Conservation (phyloP, 169 alveolate genomes). For the Plasmodium adleri region DNA sequence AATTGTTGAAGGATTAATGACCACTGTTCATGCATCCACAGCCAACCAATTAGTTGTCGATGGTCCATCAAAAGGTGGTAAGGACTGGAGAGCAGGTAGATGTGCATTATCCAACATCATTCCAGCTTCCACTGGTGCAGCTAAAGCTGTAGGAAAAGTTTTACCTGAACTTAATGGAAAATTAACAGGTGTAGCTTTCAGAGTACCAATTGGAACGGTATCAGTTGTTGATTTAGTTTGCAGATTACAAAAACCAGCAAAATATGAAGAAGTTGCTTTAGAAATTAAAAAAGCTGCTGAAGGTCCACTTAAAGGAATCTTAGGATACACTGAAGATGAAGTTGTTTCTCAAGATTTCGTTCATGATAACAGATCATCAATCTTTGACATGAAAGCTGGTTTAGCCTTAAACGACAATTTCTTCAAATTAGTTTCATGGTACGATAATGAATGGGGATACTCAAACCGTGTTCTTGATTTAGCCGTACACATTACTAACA, state of each 20-base stretch:
- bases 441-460: conserved; percentile 99
- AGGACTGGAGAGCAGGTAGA: conserved; percentile 99
- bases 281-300: conserved; percentile 97
- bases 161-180: conserved; percentile 98
- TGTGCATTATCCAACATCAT: conserved; percentile 98
- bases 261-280: conserved; percentile 94
- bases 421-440: conserved; percentile 99
- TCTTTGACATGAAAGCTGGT: conserved; percentile 98
- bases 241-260: conserved; percentile 96
- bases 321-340: conserved; percentile 97
- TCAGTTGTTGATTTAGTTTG: conserved; percentile 99
- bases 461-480: conserved; percentile 98
- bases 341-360: conserved; percentile 98
- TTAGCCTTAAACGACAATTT: conserved; percentile 96
- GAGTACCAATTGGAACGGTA: conserved; percentile 99
- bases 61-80: conserved; percentile 99
- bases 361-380: conserved; percentile 95
- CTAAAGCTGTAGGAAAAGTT: conserved; percentile 99
- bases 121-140: conserved; percentile 99
- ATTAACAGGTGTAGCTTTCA: conserved; percentile 99
- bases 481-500: conserved; percentile 81
- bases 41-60: conserved; percentile 99
- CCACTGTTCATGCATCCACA: conserved; percentile 99
- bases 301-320: conserved; percentile 95
- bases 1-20: conserved; percentile 99